These are phyloP conservation scores for Collybiopsis luxurians DNA, from an alignment of 768 basidiomycete species.

Conservation along the genomic window DNA sequence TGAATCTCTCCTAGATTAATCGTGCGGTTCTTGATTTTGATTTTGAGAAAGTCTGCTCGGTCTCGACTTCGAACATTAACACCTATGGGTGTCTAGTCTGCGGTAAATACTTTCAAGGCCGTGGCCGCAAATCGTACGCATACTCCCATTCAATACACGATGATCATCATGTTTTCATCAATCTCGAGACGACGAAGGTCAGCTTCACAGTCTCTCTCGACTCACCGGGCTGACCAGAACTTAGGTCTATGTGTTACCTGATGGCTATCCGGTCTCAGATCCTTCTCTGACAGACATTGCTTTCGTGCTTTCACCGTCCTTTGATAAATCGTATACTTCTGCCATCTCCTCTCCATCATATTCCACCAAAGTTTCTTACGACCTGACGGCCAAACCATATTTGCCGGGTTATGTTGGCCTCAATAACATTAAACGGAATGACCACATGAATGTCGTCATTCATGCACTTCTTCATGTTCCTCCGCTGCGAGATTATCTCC, in stretches of 20 bases:
- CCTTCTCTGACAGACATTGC: conserved; percentile 96
- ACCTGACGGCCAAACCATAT: conserved; percentile 79
- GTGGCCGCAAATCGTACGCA: conserved; percentile 90
- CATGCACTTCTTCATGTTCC: conserved; percentile 90
- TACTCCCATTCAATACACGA: conserved; percentile 97
- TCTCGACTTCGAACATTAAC: conserved; percentile 95
- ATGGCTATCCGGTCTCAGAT: conserved; percentile 95
- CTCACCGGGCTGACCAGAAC: background rate
- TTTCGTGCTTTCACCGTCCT: conserved; percentile 86
- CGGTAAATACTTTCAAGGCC: conserved; percentile 98
- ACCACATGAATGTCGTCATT: conserved; percentile 96
- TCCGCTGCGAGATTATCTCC: conserved; percentile 83
- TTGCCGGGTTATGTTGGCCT: conserved; percentile 92
- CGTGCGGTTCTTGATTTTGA: conserved; percentile 92
- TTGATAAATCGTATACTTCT: conserved; percentile 57
- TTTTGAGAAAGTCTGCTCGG: conserved; percentile 98
- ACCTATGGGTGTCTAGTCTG: conserved; percentile 97
- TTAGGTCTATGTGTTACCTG: conserved; percentile 97
- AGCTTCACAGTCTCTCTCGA: conserved; percentile 3
- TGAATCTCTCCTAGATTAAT: conserved; percentile 64
- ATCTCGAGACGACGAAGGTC: conserved; percentile 91
- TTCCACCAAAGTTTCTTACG: conserved; percentile 76
- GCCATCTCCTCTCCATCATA: conserved; percentile 56
- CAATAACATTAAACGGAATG: conserved; percentile 97
- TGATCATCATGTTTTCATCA: conserved; percentile 98